Evolutionary conservation across 257 asterid species (phyloP).

Genomic region (Schizonepeta tenuifolia): DNA sequence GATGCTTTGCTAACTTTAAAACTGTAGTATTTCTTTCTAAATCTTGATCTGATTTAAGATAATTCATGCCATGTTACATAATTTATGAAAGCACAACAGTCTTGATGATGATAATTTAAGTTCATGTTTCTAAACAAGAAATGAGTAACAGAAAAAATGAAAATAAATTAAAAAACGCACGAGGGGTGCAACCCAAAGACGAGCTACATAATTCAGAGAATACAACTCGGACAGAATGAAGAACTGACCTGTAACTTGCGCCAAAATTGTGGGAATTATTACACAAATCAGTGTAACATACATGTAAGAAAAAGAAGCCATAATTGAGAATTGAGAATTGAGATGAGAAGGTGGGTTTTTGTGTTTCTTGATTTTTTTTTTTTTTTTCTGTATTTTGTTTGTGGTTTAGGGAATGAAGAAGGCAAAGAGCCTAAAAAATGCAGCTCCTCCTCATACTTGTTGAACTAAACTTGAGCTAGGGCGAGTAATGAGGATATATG

Average conservation of each 20-base stretch:
- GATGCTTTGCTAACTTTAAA: neutral
- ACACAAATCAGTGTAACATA: slow-evolving; percentile 24
- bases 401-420: slow-evolving; percentile 33
- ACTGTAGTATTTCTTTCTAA: neutral
- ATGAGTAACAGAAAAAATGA: slow-evolving; percentile 18
- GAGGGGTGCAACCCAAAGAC: no score
- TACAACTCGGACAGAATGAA: no score
- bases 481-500: slow-evolving; percentile 36
- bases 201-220: no score
- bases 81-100: neutral
- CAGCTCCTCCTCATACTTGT: slow-evolving; percentile 14
- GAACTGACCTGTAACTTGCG: slow-evolving; percentile 79
- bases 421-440: neutral
- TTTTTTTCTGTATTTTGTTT: slow-evolving; percentile 9
- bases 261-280: slow-evolving; percentile 49
- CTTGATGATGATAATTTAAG: neutral
- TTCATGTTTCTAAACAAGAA: neutral
- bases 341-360: slow-evolving; percentile 39
- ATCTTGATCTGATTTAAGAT: neutral
- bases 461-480: slow-evolving; percentile 41
- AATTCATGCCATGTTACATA: neutral
- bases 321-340: slow-evolving; percentile 52
- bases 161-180: no score
- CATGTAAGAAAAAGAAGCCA: slow-evolving; percentile 51
- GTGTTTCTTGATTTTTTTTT: neutral